Base-by-base conservation (phyloP, 352 stramenopile species). In the Phytophthora pseudosyringae region DNA sequence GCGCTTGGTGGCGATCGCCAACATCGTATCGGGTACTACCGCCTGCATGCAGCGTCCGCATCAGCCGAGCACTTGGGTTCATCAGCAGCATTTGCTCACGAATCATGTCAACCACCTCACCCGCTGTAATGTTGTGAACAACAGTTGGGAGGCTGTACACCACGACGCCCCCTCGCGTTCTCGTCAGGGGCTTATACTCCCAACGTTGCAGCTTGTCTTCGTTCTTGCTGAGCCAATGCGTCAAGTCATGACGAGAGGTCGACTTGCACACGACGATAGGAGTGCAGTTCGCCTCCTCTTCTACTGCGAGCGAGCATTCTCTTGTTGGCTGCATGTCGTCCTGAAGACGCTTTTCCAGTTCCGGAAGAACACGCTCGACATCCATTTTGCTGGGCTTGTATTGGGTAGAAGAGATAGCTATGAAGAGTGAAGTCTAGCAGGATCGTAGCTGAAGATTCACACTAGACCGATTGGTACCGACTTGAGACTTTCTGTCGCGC, bases 181-280 rank as follows among this genome's bases (percentile, higher is more conserved):
- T 29, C 0, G 61, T 58, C 43, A 64, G 21, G 36, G 66, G 53
- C 29, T 69, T 52, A 53, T 70, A 70, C 38, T 53, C 6, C 60
- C 66, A 73, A 13, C 50, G 59, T 10, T 58, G 46, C 6, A 70
- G 36, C 9, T 56, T 45, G 5, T 29, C 50, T 52, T 59, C 48
- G 25, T 60, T 46, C 10, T 51, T 40, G 9, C 52, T 16, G 15
- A 63, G 12, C 59, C 60, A 74, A 6, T 38, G 26, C 7, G 16
- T 31, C 7, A 70, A 60, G 5, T 48, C 49, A 3, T 35, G 41
- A 15, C 57, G 56, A 16, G 48, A 59, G 26, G 70, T 61, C 25
- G 45, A 63, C 16, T 63, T 39, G 31, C 54, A 67, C 54, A 71
- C 55, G 7, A 67, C 55, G 46, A 67, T 43, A n/a, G 57, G 64